Conservation (phyloP, 805 yeast species). For the Pichia manshurica region DNA sequence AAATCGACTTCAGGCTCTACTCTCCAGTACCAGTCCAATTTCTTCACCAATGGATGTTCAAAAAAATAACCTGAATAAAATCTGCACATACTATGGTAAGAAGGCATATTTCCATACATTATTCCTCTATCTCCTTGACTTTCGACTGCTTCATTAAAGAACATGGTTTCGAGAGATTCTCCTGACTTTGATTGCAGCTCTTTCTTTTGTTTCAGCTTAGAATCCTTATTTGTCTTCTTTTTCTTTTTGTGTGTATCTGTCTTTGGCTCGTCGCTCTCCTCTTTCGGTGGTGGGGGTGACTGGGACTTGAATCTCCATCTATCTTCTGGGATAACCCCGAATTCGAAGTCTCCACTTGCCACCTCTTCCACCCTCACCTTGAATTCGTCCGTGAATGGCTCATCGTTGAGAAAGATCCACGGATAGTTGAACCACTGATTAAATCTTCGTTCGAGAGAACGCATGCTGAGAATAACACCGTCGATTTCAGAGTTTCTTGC, state of each 20-base stretch:
- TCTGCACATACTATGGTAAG: slow-evolving; percentile 95
- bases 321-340: slow-evolving; percentile 55
- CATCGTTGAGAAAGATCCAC: slow-evolving; percentile 84
- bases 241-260: neutral
- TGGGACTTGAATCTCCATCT: slow-evolving; percentile 68
- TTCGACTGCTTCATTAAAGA: slow-evolving; percentile 52
- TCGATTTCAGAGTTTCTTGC: slow-evolving; percentile 75
- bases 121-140: slow-evolving; percentile 79
- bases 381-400: slow-evolving; percentile 63
- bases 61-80: slow-evolving; percentile 80
- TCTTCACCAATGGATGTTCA: slow-evolving; percentile 65
- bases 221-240: neutral
- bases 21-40: slow-evolving; percentile 91
- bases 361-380: slow-evolving; percentile 42
- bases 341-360: slow-evolving; percentile 60
- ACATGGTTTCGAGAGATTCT: slow-evolving; percentile 18
- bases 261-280: neutral
- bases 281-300: slow-evolving; percentile 14
- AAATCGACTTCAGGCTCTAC: slow-evolving; percentile 91
- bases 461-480: slow-evolving; percentile 71
- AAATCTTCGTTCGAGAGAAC: slow-evolving; percentile 76
- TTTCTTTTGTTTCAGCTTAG: neutral
- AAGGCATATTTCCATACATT: slow-evolving; percentile 73
- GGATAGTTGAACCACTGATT: slow-evolving; percentile 94
- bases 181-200: neutral